These are phyloP conservation scores for Barbatosphaeria neglecta DNA, from an alignment of 495 filamentous ascomycete species.

Conservation along the genomic window DNA sequence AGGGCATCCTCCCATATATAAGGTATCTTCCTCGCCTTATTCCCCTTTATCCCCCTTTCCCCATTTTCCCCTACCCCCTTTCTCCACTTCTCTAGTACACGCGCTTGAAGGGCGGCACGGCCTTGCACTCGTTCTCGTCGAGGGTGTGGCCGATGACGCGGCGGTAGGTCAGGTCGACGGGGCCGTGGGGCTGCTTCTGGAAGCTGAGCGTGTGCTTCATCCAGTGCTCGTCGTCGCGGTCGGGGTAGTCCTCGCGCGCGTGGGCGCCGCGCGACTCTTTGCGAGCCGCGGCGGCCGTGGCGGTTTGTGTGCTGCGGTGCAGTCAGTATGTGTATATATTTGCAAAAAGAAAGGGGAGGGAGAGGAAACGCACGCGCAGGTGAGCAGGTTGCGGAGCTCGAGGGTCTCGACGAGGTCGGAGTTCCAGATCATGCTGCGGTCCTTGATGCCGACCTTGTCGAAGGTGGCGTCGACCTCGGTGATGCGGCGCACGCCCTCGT, in stretches of 20 bases:
- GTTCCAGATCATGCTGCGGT: conserved; percentile 99
- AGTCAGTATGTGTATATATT: conserved; percentile 16
- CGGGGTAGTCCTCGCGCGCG: conserved; percentile 88
- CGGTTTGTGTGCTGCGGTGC: conserved; percentile 60
- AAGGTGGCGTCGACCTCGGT: conserved; percentile 70
- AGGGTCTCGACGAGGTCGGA: conserved; percentile 91
- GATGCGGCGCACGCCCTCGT: conserved; percentile 76
- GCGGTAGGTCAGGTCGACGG: conserved; percentile 68
- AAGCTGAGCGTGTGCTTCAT: conserved; percentile 97
- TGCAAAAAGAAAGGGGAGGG: neutral
- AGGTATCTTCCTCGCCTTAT: no score
- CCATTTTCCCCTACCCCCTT: neutral
- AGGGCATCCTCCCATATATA: no score
- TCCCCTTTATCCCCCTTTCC: neutral
- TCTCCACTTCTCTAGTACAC: conserved; percentile 45
- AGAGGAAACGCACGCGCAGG: conserved; percentile 65
- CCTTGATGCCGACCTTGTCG: conserved; percentile 78
- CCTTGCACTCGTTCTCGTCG: conserved; percentile 81
- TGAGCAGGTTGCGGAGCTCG: conserved; percentile 84
- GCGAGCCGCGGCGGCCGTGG: conserved; percentile 68
- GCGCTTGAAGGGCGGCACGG: conserved; percentile 81
- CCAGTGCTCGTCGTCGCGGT: conserved; percentile 88
- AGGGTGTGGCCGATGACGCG: conserved; percentile 65
- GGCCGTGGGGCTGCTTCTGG: conserved; percentile 79
- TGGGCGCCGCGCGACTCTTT: conserved; percentile 94